A percentile compares a stretch with the other conserved stretches of the same genome.
Conservation (phyloP, 257 asterid genomes). For the Gentiana dahurica region DNA sequence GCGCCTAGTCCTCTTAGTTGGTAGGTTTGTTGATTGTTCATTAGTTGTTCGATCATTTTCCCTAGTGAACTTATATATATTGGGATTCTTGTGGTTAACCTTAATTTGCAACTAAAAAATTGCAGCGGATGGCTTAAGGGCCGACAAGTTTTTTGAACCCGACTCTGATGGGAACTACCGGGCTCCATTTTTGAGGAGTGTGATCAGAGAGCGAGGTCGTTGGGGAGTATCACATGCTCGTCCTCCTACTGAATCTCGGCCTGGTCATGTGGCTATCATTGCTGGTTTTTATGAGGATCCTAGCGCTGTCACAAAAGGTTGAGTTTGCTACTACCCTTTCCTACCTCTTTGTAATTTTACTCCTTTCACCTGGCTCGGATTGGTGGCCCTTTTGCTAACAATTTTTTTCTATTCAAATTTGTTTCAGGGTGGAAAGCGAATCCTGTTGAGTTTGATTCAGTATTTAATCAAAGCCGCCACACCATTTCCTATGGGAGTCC, state of each 20-base stretch:
- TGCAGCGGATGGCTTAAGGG: conserved; percentile 97
- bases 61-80: conserved; percentile 11
- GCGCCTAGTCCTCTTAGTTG: conserved; percentile 81
- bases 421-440: conserved; percentile 90
- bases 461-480: conserved; percentile 86
- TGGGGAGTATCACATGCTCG: conserved; percentile 99
- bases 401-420: not conserved
- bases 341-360: not conserved
- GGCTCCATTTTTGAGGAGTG: conserved; percentile 88
- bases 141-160: conserved; percentile 94
- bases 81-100: not conserved
- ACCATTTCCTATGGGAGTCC: conserved; percentile 94
- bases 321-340: not conserved
- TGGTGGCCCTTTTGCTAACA: not conserved
- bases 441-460: conserved; percentile 98
- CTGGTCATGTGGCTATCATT: conserved; percentile 96
- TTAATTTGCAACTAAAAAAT: not conserved
- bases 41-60: conserved; percentile 30
- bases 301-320: conserved; percentile 97
- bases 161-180: conserved; percentile 66
- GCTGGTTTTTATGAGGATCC: conserved; percentile 99
- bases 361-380: not conserved
- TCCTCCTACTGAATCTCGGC: conserved; percentile 97
- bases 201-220: conserved; percentile 80
- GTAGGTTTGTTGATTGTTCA: conserved; percentile 25